These are phyloP conservation scores for Penicillium sp. DNA, from an alignment of 2,329 filamentous ascomycete genomes.

Conservation along the genomic window DNA sequence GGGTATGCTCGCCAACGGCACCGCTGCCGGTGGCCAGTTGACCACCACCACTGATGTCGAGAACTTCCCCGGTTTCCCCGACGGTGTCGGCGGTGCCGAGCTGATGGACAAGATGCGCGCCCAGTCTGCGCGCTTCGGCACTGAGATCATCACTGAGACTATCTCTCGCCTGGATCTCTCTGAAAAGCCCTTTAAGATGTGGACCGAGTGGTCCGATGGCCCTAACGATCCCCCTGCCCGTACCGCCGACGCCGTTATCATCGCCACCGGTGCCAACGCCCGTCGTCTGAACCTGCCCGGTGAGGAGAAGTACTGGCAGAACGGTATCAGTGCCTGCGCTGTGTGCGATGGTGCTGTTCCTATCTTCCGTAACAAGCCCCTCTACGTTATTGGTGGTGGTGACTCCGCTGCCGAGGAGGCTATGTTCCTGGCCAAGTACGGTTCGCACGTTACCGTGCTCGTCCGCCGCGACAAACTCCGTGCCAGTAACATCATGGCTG, in stretches of 20 bases:
- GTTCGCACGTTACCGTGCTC: conserved; percentile 88
- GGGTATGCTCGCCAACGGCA: conserved; percentile 96
- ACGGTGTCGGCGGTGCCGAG: conserved; percentile 80
- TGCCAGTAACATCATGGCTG: conserved; percentile 89
- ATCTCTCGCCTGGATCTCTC: conserved; percentile 85
- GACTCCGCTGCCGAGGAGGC: conserved; percentile 97
- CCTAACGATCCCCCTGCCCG: conserved; percentile 68
- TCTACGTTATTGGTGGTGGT: conserved; percentile 94
- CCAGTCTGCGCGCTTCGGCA: conserved; percentile 90
- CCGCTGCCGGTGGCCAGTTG: conserved; percentile 92
- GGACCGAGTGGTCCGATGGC: conserved; percentile 80
- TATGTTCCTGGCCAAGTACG: conserved; percentile 97
- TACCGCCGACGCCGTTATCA: conserved; percentile 89
- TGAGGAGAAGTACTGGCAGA: conserved; percentile 97
- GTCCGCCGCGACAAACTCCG: conserved; percentile 85
- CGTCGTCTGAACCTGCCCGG: conserved; percentile 78
- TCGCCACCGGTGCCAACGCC: conserved; percentile 93
- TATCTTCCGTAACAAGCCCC: conserved; percentile 94
- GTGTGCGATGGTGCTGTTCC: conserved; percentile 97
- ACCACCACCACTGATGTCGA: conserved; percentile 98
- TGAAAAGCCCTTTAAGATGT: conserved; percentile 84
- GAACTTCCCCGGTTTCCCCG: conserved; percentile 95
- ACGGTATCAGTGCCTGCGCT: conserved; percentile 91
- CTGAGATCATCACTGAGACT: conserved; percentile 89
- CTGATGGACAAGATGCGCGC: conserved; percentile 95